Conservation (phyloP, 2,329 filamentous ascomycete genomes). For the Fusarium fujikuroi region DNA sequence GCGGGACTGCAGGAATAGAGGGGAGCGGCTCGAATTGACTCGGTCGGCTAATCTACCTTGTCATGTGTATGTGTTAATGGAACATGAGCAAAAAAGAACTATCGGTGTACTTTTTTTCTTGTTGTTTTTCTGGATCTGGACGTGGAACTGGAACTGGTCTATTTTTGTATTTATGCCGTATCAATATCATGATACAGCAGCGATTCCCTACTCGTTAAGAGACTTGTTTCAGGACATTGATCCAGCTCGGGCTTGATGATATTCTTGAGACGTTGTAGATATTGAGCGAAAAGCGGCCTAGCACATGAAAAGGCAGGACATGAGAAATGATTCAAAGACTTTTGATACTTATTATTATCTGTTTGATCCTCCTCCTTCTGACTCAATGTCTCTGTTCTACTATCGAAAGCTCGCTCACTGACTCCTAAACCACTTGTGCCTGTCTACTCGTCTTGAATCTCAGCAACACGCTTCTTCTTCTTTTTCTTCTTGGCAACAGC, state of each 20-base stretch:
- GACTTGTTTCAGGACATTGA: slow-evolving; percentile 23
- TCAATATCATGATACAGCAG: slow-evolving; percentile 41
- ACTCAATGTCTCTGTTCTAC: slow-evolving; percentile 3
- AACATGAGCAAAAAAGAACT: slow-evolving; percentile 45
- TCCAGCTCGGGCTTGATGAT: slow-evolving; percentile 3
- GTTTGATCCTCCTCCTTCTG: slow-evolving; percentile 23
- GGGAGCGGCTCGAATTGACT: slow-evolving; percentile 5
- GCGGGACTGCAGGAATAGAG: slow-evolving; percentile 21
- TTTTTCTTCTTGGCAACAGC: slow-evolving; percentile 62
- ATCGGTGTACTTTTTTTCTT: slow-evolving; percentile 38
- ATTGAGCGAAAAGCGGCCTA: background rate
- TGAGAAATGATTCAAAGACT: slow-evolving; percentile 1
- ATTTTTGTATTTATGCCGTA: slow-evolving; percentile 46
- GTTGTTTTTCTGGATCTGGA: slow-evolving; percentile 10
- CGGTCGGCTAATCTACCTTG: slow-evolving; percentile 25
- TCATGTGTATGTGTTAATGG: slow-evolving; percentile 47
- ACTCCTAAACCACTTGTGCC: background rate
- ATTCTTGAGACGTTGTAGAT: background rate
- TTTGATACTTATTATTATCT: slow-evolving; percentile 13
- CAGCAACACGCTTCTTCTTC: slow-evolving; percentile 52
- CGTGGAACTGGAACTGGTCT: background rate
- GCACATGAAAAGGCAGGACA: slow-evolving; percentile 2
- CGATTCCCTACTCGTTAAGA: slow-evolving; percentile 41
- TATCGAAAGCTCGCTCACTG: slow-evolving; percentile 6
- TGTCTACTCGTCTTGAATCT: slow-evolving; percentile 44